Conservation (phyloP, 768 basidiomycete genomes). For the Panus rudis region DNA sequence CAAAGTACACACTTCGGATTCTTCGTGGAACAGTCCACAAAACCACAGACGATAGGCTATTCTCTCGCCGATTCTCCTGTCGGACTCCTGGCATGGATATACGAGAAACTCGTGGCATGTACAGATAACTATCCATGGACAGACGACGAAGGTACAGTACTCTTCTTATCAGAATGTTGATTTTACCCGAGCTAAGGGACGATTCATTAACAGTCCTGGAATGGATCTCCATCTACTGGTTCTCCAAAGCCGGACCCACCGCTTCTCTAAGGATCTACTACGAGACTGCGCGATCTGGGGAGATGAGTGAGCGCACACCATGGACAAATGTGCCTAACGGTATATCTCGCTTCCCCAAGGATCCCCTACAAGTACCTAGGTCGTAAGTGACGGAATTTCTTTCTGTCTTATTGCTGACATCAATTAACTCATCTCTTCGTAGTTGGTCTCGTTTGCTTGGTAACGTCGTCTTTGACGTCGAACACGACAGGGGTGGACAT, state of each 20-base stretch:
- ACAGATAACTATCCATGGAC: slow-evolving; percentile 47
- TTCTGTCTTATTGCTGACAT: neutral
- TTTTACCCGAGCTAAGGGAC: neutral
- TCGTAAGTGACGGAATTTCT: slow-evolving; percentile 10
- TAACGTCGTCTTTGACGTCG: slow-evolving; percentile 19
- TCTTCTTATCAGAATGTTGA: neutral
- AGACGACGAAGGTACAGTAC: slow-evolving; percentile 51
- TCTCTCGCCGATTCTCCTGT: slow-evolving; percentile 49
- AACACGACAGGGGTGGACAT: slow-evolving; percentile 21
- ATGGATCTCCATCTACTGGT: slow-evolving; percentile 32
- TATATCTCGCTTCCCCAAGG: slow-evolving; percentile 25
- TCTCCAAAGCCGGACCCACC: slow-evolving; percentile 27
- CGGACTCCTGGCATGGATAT: slow-evolving; percentile 35
- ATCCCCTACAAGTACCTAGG: slow-evolving; percentile 14
- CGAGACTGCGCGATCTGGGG: slow-evolving; percentile 11
- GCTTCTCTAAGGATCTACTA: slow-evolving; percentile 27
- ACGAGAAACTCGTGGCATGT: slow-evolving; percentile 28
- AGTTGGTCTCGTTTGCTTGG: slow-evolving; percentile 19
- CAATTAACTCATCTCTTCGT: neutral
- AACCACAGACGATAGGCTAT: slow-evolving; percentile 38
- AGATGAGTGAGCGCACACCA: neutral
- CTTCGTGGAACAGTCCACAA: slow-evolving; percentile 20
- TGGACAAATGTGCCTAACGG: slow-evolving; percentile 21
- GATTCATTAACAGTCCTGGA: slow-evolving; percentile 20
- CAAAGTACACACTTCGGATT: slow-evolving; percentile 20